Evolutionary conservation across 306 rosid species (phyloP).

Genomic region (Fragaria nilgerrensis): DNA sequence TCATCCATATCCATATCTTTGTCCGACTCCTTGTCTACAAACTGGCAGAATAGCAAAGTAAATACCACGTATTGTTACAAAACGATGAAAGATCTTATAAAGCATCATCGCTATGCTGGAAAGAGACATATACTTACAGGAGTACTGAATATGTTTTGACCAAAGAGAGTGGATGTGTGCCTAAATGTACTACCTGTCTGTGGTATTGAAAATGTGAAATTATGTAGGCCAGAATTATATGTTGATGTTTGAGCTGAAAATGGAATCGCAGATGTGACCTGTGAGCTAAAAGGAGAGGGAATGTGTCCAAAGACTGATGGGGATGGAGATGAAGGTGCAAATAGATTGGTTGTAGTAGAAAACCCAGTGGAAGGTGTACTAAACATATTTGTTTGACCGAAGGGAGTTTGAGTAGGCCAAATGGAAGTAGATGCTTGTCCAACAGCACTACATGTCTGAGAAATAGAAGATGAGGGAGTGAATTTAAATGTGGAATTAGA

Average conservation of each 20-base stretch:
- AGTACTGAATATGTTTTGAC: constrained; percentile 45
- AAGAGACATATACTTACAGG: constrained; percentile 15
- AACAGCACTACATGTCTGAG: not conserved
- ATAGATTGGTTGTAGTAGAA: not conserved
- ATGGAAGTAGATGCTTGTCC: not conserved
- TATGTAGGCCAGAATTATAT: constrained; percentile 45
- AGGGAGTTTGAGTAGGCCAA: constrained; percentile 4
- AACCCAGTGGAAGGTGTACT: not conserved
- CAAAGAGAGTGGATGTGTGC: constrained; percentile 38
- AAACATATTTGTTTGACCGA: not conserved
- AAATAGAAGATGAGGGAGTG: not conserved
- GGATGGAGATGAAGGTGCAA: not conserved
- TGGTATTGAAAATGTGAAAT: constrained; percentile 41
- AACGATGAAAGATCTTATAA: not conserved
- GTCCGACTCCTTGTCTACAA: constrained; percentile 47
- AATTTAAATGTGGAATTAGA: not conserved
- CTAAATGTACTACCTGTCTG: constrained; percentile 49
- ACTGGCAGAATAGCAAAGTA: constrained; percentile 36
- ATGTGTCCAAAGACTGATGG: not conserved
- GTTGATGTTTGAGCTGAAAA: constrained; percentile 53
- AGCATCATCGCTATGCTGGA: not conserved
- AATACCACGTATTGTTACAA: not conserved
- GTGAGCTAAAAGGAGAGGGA: constrained; percentile 29
- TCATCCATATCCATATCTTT: not conserved
- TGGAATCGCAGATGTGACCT: constrained; percentile 37